These are phyloP conservation scores for Eimeria maxima DNA, from an alignment of 169 alveolate genomes.

Conservation along the genomic window DNA sequence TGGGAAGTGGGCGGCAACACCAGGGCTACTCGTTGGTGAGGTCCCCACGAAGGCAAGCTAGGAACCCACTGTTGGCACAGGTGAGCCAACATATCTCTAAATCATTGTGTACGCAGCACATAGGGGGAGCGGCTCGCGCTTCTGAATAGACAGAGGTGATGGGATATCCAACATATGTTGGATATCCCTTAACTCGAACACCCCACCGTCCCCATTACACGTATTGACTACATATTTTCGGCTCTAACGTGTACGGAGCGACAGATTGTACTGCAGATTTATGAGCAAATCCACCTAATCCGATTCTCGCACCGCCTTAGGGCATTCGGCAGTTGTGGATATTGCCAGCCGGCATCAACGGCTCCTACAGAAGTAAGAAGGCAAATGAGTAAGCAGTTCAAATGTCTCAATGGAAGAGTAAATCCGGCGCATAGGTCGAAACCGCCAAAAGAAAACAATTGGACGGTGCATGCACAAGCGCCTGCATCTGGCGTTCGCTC, in stretches of 20 bases:
- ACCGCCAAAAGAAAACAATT: not conserved
- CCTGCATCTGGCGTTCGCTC: not conserved
- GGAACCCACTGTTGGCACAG: not conserved
- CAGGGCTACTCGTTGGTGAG: not conserved
- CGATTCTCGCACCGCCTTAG: not conserved
- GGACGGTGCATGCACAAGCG: not conserved
- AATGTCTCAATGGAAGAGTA: not conserved
- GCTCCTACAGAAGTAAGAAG: not conserved
- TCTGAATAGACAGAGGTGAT: not conserved
- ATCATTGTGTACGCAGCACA: not conserved
- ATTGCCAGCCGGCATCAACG: not conserved
- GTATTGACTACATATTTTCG: not conserved
- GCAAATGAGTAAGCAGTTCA: too few relatives aligned
- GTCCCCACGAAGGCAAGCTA: not conserved
- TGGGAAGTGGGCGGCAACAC: not conserved
- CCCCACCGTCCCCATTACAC: too few relatives aligned
- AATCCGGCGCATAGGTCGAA: not conserved
- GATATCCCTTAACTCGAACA: not conserved
- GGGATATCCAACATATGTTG: not conserved
- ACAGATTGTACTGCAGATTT: not conserved
- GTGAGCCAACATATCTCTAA: not conserved
- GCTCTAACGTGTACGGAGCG: not conserved
- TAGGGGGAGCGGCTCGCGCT: not conserved
- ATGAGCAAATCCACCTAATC: not conserved
- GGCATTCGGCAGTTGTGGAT: not conserved